Evolutionary conservation across 1,284 basidiomycete genomes (phyloP).

Genomic region (Ceratobasidium papillatum): DNA sequence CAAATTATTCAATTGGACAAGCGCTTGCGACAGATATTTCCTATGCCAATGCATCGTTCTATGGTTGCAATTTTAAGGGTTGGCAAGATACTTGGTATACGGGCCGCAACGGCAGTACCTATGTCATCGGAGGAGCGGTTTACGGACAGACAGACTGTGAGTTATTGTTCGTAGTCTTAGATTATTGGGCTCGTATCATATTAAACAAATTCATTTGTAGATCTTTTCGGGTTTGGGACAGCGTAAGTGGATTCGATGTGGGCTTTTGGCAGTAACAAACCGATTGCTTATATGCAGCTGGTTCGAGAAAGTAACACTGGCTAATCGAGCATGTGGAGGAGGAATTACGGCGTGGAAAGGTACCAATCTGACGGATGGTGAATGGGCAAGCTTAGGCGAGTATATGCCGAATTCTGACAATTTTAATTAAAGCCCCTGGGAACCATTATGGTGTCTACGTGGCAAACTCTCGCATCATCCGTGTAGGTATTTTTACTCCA

Average conservation of each 20-base stretch:
- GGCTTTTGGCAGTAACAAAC: neutral
- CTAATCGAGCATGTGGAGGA: constrained; percentile 70
- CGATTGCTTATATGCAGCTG: neutral
- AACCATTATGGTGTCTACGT: constrained; percentile 71
- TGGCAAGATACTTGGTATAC: constrained; percentile 75
- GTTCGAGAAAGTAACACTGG: constrained; percentile 57
- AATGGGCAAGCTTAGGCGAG: neutral
- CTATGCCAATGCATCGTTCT: constrained; percentile 62
- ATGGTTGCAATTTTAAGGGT: constrained; percentile 69
- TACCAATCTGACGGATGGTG: constrained; percentile 59
- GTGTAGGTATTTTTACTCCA: constrained; percentile 15
- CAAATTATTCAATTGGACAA: constrained; percentile 10
- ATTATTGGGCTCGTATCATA: neutral
- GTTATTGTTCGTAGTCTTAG: constrained; percentile 46
- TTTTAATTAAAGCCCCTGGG: constrained; percentile 53
- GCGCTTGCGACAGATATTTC: constrained; percentile 23
- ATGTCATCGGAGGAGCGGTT: constrained; percentile 68
- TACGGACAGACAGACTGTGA: constrained; percentile 66
- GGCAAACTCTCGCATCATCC: constrained; percentile 63
- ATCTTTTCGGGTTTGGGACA: constrained; percentile 64
- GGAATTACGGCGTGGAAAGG: constrained; percentile 72
- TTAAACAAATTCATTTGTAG: constrained; percentile 49
- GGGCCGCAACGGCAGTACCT: constrained; percentile 66
- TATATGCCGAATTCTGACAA: neutral
- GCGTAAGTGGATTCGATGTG: constrained; percentile 55